Evolutionary conservation across 1,139 yeast genomes (phyloP).

Genomic region (Blastobotrys raffinosifermentans): DNA sequence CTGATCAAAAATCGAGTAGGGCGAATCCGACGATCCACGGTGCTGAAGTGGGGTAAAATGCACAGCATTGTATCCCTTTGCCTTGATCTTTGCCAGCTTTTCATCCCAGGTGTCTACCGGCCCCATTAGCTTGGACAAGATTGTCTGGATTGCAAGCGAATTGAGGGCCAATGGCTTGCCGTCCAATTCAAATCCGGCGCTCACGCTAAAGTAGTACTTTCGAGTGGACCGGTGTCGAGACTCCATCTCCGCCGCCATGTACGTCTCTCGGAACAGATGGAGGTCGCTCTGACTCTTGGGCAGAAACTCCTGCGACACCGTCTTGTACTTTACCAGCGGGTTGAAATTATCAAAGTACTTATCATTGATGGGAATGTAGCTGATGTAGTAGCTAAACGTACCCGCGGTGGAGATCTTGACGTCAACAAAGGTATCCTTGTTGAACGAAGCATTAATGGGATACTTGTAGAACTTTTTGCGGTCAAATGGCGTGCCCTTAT

Average conservation of each 20-base stretch:
- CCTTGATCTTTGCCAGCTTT: slow-evolving; percentile 53
- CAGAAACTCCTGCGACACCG: slow-evolving; percentile 6
- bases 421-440: slow-evolving; percentile 50
- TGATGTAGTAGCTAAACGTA: slow-evolving; percentile 51
- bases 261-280: slow-evolving; percentile 11
- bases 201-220: slow-evolving; percentile 69
- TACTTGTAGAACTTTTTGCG: slow-evolving; percentile 51
- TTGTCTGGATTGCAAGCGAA: slow-evolving; percentile 77
- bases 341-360: slow-evolving; percentile 16
- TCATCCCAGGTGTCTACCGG: slow-evolving; percentile 56
- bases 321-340: slow-evolving; percentile 5
- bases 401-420: slow-evolving; percentile 71
- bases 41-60: slow-evolving; percentile 92
- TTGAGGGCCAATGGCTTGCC: slow-evolving; percentile 62
- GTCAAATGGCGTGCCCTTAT: slow-evolving; percentile 40
- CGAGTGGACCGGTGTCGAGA: slow-evolving; percentile 36
- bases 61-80: slow-evolving; percentile 87
- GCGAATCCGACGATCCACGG: slow-evolving; percentile 86
- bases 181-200: slow-evolving; percentile 62
- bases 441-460: slow-evolving; percentile 39
- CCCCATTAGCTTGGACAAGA: slow-evolving; percentile 91
- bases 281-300: slow-evolving; percentile 2
- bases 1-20: slow-evolving; percentile 88
- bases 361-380: slow-evolving; percentile 24
- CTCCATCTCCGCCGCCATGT: slow-evolving; percentile 9